Conservation (phyloP, 345 rosid species). For the Reutealis trisperma region DNA sequence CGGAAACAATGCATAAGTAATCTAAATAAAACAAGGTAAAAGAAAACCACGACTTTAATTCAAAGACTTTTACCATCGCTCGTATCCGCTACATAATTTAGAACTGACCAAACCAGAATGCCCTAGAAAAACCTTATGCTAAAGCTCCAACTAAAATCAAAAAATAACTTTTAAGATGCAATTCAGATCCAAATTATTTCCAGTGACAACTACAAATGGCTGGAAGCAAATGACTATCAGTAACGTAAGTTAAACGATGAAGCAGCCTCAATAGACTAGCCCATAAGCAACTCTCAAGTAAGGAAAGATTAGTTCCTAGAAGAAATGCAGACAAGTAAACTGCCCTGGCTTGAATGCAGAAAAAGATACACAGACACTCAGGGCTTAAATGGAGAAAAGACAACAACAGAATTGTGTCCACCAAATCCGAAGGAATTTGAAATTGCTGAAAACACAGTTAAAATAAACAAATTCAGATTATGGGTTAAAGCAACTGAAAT, state of each 20-base stretch:
- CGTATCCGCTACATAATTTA: neutral
- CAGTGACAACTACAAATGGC: constrained; percentile 10
- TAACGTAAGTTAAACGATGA: constrained; percentile 24
- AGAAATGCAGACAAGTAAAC: constrained; percentile 9
- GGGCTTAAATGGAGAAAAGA: constrained; percentile 85
- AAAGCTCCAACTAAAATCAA: neutral
- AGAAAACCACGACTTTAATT: neutral
- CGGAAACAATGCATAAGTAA: too few relatives aligned
- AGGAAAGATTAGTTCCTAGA: constrained; percentile 7
- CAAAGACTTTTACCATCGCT: neutral
- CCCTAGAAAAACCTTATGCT: neutral
- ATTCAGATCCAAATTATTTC: constrained; percentile 21
- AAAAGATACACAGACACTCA: constrained; percentile 35
- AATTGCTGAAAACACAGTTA: constrained; percentile 56
- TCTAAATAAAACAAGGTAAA: too few relatives aligned
- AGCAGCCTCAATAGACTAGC: constrained; percentile 15
- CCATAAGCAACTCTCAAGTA: neutral
- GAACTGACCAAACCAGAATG: neutral
- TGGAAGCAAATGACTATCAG: constrained; percentile 17
- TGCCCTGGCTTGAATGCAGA: constrained; percentile 1
- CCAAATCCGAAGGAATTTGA: constrained; percentile 97
- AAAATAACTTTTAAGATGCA: neutral
- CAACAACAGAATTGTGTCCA: constrained; percentile 98
- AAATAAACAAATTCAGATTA: neutral
- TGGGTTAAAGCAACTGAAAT: constrained; percentile 2